Percentiles rank a stretch among this genome's conserved stretches.
Evolutionary conservation across 1,284 basidiomycete genomes (phyloP).

Genomic region (Cryptococcus sp.): DNA sequence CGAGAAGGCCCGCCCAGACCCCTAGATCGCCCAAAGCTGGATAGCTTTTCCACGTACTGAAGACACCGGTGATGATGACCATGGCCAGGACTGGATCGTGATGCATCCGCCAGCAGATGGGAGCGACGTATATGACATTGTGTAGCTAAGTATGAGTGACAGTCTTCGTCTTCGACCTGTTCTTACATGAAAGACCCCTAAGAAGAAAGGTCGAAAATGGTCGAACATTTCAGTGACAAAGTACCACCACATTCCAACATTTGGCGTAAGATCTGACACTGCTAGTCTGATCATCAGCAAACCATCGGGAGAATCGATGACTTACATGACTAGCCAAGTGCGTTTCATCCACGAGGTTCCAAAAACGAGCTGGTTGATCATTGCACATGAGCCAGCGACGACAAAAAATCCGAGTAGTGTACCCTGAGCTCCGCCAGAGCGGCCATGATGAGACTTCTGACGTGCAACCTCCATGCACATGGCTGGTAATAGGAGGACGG

Average conservation of each 20-base stretch:
- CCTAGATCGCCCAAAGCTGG: constrained; percentile 84
- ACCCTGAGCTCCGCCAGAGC: too few species aligned
- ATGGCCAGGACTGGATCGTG: constrained; percentile 80
- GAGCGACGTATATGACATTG: constrained; percentile 74
- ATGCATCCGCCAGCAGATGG: constrained; percentile 83
- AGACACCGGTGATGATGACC: constrained; percentile 70
- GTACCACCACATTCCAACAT: constrained; percentile 96
- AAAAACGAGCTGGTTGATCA: neutral
- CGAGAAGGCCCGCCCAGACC: constrained; percentile 73
- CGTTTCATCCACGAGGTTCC: constrained; percentile 60
- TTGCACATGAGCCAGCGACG: neutral
- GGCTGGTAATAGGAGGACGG: constrained; percentile 64
- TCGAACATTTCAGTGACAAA: constrained; percentile 99
- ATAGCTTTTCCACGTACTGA: constrained; percentile 86
- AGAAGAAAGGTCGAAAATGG: constrained; percentile 91
- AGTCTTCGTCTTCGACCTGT: neutral
- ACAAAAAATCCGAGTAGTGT: too few species aligned
- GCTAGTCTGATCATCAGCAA: constrained; percentile 62
- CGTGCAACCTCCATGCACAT: constrained; percentile 54
- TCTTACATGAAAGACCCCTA: constrained; percentile 87
- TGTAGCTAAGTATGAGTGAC: constrained; percentile 60
- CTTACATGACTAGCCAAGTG: constrained; percentile 81
- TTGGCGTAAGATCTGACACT: constrained; percentile 84
- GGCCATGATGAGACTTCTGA: too few species aligned
- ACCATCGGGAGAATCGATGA: constrained; percentile 10